Conservation (phyloP, 169 alveolate genomes). For the Theileria orientalis region DNA sequence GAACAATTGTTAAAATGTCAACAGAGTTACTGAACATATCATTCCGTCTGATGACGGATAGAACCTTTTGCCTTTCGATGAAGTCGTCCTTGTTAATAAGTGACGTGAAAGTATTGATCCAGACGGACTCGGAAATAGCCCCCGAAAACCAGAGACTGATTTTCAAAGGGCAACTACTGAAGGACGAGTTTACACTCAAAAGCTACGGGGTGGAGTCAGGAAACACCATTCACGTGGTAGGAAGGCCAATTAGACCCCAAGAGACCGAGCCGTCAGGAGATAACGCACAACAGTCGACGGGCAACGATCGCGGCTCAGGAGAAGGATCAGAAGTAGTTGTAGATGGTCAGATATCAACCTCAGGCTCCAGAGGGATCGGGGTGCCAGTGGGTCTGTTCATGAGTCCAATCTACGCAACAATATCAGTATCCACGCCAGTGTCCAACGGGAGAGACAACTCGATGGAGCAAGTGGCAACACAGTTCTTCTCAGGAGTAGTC, state of each 20-base stretch:
- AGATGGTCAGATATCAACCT: neutral
- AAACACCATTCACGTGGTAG: conserved; percentile 41
- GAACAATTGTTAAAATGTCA: too few relatives aligned
- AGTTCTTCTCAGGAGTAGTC: neutral
- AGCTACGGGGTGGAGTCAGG: conserved; percentile 28
- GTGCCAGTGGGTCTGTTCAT: conserved; percentile 13
- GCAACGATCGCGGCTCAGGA: neutral
- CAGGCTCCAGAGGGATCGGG: neutral
- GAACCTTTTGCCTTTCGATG: conserved; percentile 1
- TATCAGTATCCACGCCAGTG: neutral
- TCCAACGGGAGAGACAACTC: conserved; percentile 2
- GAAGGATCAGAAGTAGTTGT: neutral
- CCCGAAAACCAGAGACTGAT: conserved; percentile 46
- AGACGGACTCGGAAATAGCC: conserved; percentile 25
- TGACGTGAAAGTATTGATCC: conserved; percentile 36
- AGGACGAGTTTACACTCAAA: conserved; percentile 41
- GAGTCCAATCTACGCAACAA: conserved; percentile 17
- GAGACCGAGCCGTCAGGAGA: neutral
- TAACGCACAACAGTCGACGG: neutral
- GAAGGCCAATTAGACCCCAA: neutral
- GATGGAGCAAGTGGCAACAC: conserved; percentile 1
- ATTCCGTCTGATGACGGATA: conserved; percentile 30
- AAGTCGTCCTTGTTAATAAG: conserved; percentile 6
- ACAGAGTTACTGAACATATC: conserved; percentile 7
- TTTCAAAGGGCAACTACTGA: conserved; percentile 50